Evolutionary conservation across 768 basidiomycete genomes (phyloP), one percentile per base, ranked within the genome.

Genomic region (Boletus rex-veris): DNA sequence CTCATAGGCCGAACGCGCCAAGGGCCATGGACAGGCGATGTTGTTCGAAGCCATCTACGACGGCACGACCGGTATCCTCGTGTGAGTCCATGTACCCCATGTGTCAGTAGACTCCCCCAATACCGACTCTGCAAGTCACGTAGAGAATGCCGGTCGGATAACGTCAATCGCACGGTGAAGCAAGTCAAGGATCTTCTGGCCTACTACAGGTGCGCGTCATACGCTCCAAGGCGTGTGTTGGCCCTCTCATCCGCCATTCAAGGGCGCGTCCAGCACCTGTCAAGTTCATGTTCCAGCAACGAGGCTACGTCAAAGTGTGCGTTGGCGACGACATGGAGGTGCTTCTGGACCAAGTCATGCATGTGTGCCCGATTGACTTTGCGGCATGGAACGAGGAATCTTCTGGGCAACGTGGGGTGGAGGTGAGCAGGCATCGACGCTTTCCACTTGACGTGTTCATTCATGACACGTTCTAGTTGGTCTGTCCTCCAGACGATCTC

Each of bases 261-360:
- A 87, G 86, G 40, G 83, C 82, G 35, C 83, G 80, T 36, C 71
- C 83, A 37, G 74, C 86, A 3, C 79, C 85, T 0, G 85, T 87
- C 24, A 80, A 78, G 57, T 88, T 80, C 64, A 80, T 86, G 76
- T 88, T 88, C 60, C 71, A 74, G 53, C 75, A 80, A 28, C 72
- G 75, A 63, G 86, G 84, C 16, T 73, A 73, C 50, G 75, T 87
- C 33, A 75, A 71, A 50, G 73, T 83, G 16, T 61, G 73, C 15
- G 53, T 79, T 10, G 70, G 71, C 18, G 64, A 69, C 50, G 68
- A 68, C 21, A 68, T 72, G 55, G 55, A 67, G 24, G 41, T 48
- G 36, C 64, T 81, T 8, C 65, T 80, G 44, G 76, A 80, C 21
- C 52, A 53, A 14, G 75, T 75, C 18, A 60, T 81, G 49, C 64